Evolutionary conservation across 106 monocot species (phyloP).

Genomic region (Vanilla planifolia): DNA sequence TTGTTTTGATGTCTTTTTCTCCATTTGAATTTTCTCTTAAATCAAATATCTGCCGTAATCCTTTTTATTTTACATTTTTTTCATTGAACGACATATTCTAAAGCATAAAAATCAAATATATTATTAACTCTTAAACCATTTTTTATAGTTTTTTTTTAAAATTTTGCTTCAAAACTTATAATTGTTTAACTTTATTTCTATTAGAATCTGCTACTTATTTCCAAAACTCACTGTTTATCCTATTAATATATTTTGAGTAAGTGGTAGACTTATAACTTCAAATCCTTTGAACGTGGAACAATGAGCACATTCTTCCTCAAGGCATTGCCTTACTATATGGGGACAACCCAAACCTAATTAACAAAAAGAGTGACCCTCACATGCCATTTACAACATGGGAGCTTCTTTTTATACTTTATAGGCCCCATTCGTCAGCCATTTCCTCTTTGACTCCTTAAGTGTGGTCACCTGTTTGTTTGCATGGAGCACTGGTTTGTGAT

Average conservation of each 20-base stretch:
- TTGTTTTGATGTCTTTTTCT: too few relatives aligned
- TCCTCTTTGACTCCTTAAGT: not conserved
- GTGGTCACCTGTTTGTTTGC: too few relatives aligned
- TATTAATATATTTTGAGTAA: not conserved
- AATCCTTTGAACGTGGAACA: not conserved
- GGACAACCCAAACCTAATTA: not conserved
- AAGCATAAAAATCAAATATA: too few relatives aligned
- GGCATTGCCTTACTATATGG: constrained; percentile 3
- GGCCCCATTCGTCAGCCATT: not conserved
- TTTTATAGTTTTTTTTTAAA: not conserved
- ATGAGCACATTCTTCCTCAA: constrained; percentile 1
- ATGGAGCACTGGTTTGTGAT: too few relatives aligned
- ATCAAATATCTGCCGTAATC: too few relatives aligned
- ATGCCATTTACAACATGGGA: not conserved
- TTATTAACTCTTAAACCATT: too few relatives aligned
- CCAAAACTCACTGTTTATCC: not conserved
- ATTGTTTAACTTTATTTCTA: constrained; percentile 1
- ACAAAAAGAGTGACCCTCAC: constrained; percentile 4
- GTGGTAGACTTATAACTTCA: too few relatives aligned
- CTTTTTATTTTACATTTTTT: too few relatives aligned
- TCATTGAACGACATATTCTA: too few relatives aligned
- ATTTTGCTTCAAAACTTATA: constrained; percentile 1
- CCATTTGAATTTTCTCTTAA: too few relatives aligned
- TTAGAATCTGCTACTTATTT: not conserved
- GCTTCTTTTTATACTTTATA: not conserved